Evolutionary conservation across 306 rosid species (phyloP), one percentile per base, ranked within the genome.

Genomic region (Corylus avellana): DNA sequence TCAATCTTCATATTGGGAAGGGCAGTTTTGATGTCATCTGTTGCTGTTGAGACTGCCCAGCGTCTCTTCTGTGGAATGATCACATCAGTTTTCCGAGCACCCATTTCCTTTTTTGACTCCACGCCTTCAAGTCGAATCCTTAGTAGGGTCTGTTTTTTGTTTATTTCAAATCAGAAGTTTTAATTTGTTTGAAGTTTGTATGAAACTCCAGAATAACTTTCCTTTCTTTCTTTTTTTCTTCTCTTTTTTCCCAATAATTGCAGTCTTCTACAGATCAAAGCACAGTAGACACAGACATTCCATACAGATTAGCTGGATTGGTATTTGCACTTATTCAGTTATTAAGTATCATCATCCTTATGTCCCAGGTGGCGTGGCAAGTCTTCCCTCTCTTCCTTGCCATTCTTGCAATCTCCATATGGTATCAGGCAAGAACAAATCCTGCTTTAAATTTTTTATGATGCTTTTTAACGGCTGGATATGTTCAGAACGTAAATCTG

Each of bases 201-300:
- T 69, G 9, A 12, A 42, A 63, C 56, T 46, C 68, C 37, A 76
- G n/a, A 57, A 37, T 59, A 51, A 47, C n/a, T 77, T 25, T 39
- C 0, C 32, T 22, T 12, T 7, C 10, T 7, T 75, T 74, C n/a
- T 25, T 75, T 76, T 70, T 46, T 47, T 39, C 0, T 25, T 22
- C 8, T 5, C 8, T 7, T 75, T 74, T 75, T 76, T 70, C 37
- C 42, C 77, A 61, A 74, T 77, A 13, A 20, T 79, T 74, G 53
- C 95, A 93, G 98, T 90, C 89, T 59, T 93, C 97, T 6, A 91
- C 87, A 2, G 98, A 93, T 90, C 98, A 93, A 87, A 87, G 98
- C 89, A 93, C 92, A 3, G 85, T 91, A 20, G 98, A 93, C 84
- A 91, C 91, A 39, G 98, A 91, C 75, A 79, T 93, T 73, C 97